Percentiles rank a stretch among this genome's conserved stretches.
Evolutionary conservation across 78 protist genomes (phyloP).

Genomic region (Dictyostelium firmibasis): DNA sequence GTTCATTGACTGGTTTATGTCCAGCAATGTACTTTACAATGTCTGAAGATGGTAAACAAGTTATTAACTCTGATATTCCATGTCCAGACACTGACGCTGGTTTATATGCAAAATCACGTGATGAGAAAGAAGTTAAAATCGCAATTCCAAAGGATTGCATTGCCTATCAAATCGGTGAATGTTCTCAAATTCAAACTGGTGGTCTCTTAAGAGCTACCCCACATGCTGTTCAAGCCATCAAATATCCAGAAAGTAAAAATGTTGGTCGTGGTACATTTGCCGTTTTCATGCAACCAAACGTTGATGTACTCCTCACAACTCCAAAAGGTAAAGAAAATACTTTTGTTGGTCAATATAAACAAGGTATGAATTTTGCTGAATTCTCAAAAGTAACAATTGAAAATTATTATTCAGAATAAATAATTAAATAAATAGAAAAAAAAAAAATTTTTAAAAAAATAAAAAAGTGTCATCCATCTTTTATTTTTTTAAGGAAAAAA

Average conservation of each 20-base stretch:
- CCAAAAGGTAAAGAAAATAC: constrained; percentile 59
- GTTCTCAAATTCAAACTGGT: constrained; percentile 84
- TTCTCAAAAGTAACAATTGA: constrained; percentile 70
- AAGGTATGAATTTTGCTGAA: constrained; percentile 76
- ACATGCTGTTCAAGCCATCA: constrained; percentile 79
- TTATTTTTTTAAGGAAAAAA: not conserved
- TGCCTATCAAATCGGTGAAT: constrained; percentile 84
- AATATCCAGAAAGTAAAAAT: constrained; percentile 65
- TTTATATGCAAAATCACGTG: constrained; percentile 62
- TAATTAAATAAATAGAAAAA: not conserved
- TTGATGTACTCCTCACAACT: constrained; percentile 52
- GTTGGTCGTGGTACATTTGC: constrained; percentile 80
- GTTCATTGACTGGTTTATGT: constrained; percentile 72
- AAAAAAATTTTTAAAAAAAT: not conserved
- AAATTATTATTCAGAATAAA: constrained; percentile 68
- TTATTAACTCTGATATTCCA: constrained; percentile 26
- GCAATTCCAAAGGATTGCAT: constrained; percentile 69
- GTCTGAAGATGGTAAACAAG: constrained; percentile 12
- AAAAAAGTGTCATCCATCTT: too few relatives aligned
- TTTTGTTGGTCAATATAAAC: constrained; percentile 66
- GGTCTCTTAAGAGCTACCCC: constrained; percentile 78
- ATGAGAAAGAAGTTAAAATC: constrained; percentile 64
- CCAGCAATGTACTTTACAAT: constrained; percentile 79
- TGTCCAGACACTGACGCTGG: constrained; percentile 74
- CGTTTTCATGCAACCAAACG: constrained; percentile 84